Base-by-base conservation (phyloP, 2,329 filamentous ascomycete genomes). In the Xylaria sp. region DNA sequence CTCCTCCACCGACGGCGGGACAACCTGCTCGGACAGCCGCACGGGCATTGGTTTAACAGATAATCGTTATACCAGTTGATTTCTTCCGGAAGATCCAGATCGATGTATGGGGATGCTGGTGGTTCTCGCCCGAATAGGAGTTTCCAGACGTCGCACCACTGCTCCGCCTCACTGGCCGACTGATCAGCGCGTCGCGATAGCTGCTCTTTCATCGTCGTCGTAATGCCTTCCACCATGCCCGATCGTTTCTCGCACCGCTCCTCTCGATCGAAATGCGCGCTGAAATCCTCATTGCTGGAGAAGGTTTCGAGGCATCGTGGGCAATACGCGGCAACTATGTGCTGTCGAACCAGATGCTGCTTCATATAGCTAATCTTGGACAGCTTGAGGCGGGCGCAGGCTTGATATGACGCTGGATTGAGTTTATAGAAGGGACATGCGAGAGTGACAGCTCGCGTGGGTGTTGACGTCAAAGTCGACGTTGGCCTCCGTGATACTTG, bases 351-450 rank as follows among this genome's bases (percentile, higher is more conserved):
- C 5, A 59, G 47, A 53, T 59, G 57, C 12, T 59, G 57, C 49
- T 59, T 59, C 49, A 59, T 49, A 33, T 59, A 59, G 21, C 57
- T 59, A 15, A 59, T 59, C 7, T 59, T 53, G 0, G 57, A 53
- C 11, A 53, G 40, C 7, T 59, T 59, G 28, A 58, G 46, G 45
- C 47, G 56, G 4, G 56, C 56, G 15, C 56, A 58, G 9, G 56
- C 3, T 37, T 53, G 49, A 33, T 59, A 23, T 5, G 1, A n/a
- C n/a, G 21, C 31, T 6, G 42, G 57, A 3, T 14, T 19, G 40
- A 21, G 11, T 33, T 45, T 53, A 3, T 53, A 53, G 49, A 47
- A 59, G 19, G 47, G 49, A 28, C 56, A 58, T 23, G 55, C 55
- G 23, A 57, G 21, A 40, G 54, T 51, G n/a, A 35, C 28, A 8